phyloP scores from a whole-genome alignment of 129 eudicot species.

The sunflower (Helianthus annuus) region DNA sequence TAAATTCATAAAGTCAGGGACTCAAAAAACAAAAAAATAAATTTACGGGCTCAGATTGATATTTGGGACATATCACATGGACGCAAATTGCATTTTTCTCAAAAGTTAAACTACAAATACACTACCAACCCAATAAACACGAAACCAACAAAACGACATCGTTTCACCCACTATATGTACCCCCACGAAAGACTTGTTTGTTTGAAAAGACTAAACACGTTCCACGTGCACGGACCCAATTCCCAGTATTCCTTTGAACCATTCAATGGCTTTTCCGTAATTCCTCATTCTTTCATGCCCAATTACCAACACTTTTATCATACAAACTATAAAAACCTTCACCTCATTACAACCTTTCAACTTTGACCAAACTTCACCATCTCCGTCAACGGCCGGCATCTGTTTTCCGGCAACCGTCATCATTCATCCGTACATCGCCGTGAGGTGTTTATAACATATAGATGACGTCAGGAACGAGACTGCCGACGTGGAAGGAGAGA shows the following conservation, averaged over 20 bases:
- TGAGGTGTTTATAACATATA: background rate
- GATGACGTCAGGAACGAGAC: constrained; percentile 80
- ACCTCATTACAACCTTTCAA: background rate
- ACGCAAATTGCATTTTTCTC: too few relatives aligned
- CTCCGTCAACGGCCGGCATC: constrained; percentile 14
- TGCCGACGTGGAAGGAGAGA: constrained; percentile 94
- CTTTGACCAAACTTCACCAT: constrained; percentile 10
- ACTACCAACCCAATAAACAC: background rate
- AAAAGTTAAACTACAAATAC: too few relatives aligned
- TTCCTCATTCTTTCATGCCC: background rate
- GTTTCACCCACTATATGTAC: background rate
- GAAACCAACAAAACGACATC: background rate
- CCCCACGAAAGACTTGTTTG: constrained; percentile 5
- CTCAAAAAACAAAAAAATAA: too few relatives aligned
- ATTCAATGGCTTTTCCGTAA: constrained; percentile 37
- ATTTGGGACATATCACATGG: too few relatives aligned
- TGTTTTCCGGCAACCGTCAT: background rate
- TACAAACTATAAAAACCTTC: background rate
- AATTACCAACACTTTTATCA: background rate
- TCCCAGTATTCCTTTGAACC: constrained; percentile 35
- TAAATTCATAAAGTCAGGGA: too few relatives aligned
- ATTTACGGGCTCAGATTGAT: too few relatives aligned
- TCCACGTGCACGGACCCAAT: constrained; percentile 38
- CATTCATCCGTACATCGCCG: background rate
- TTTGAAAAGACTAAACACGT: constrained; percentile 24